Evolutionary conservation across 805 yeast genomes (phyloP), one percentile per base, ranked within the genome.

Genomic region (Candida arabinofermentans): DNA sequence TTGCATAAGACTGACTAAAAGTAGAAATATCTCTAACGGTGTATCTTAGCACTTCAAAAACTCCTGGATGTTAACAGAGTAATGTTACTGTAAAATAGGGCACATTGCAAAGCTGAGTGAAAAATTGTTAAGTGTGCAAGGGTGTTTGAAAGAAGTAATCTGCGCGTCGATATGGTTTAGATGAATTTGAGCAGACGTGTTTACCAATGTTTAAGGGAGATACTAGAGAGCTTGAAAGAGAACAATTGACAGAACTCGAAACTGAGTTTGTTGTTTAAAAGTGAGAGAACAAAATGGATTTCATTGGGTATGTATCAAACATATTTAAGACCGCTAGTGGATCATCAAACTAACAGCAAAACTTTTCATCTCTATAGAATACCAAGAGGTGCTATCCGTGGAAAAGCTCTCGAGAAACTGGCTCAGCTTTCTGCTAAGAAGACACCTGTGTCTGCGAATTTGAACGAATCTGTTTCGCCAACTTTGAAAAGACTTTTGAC

Each of bases 321-420:
- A 13, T 8, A 12, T 23, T 23, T 13, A 26, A 4, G n/a, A 13
- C 29, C n/a, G 29, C 1, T 26, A 13, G 5, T 8, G 13, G 7
- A 8, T 13, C 29, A 26, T 24, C 24, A 31, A 13, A 14, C 27
- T 35, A 23, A 17, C 23, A 35, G 4, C 5, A n/a, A 33, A 13
- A 31, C 10, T 17, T 31, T 17, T 31, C 29, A 26, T 18, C 17
- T 12, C 18, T 27, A 7, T 27, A 67, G 72, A 3, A 47, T 68
- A 19, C 57, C 70, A 14, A 57, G 70, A 30, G 58, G 55, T 6
- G 54, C 68, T 8, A 55, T 70, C 16, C 54, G 72, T 30, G 60
- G 65, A 13, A 54, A 48, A 24, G 72, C 73, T 5, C 57, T 71
- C 34, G 59, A 61, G 33, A 64, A 58, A 45, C 48, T 70, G 42